Base-by-base conservation (phyloP, 345 rosid species). In the Barbarea vulgaris region DNA sequence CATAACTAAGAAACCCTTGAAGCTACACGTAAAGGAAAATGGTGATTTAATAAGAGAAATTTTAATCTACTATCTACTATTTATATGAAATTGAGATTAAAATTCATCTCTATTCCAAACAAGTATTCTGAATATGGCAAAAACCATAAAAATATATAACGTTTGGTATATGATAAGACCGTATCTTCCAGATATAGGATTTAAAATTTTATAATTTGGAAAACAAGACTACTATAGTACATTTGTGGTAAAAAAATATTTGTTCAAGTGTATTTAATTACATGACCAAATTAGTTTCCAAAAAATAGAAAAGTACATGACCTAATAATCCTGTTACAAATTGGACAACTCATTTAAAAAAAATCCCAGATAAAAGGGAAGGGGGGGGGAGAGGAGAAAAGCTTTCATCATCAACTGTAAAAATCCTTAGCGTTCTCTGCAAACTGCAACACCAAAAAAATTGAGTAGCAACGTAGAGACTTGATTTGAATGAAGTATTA, bases 401-500 rank as follows among this genome's bases (percentile, higher is more conserved):
- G 78, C 47, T 22, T 11, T 12, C n/a, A n/a, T 13, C 66, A 46
- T 27, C 18, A 65, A 74, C 59, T 25, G 21, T n/a, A 56, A 55
- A 14, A 6, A 31, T 30, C 46, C 47, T 31, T 11, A n/a, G 64
- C 61, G 33, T 62, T 64, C 28, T 54, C 56, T 11, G 19, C 52
- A 50, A 72, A 60, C 68, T 27, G 76, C 44, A 58, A 58, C 36
- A 37, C 54, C 27, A 59, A 58, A 51, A 24, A 56, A 74, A 57
- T 36, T 28, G 55, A 41, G 53, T 60, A 34, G 27, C 56, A 62
- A 63, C 13, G 3, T 27, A 17, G 18, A 27, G 53, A 57, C 50
- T 59, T 46, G 28, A 54, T 65, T 50, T 41, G 53, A 48, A 56
- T 56, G 24, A 6, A 9, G 34, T 30, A 27, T 9, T 8, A 66